Base-by-base conservation (phyloP, 768 basidiomycete species). In the Mycena epipterygia region DNA sequence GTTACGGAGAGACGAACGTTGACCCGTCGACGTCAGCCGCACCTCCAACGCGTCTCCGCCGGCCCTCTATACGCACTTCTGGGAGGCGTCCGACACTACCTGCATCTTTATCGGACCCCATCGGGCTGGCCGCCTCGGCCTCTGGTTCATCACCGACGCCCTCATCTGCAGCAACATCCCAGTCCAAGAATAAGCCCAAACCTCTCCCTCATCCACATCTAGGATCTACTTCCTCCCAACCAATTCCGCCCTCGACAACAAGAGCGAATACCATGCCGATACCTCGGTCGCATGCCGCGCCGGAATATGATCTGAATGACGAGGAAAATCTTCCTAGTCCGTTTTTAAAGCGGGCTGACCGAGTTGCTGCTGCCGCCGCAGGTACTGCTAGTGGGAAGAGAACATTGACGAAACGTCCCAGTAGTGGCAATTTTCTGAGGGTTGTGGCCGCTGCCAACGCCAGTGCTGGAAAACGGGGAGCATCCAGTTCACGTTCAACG, bases 291-390 rank as follows among this genome's bases (percentile, higher is more conserved):
- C 75, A 68, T 27, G 73, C 78, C 9, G 71, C 86, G 5, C 83
- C 89, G 5, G 81, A 86, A 67, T 95, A 94, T 74, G 90, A 95
- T 77, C 74, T 92, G 13, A 84, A 84, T 0, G 93, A 95, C 76
- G 94, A 94, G 77, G 94, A 94, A 78, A 95, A 95, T 78, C 85
- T 95, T 0, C 95, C 94, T 0, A 94, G 93, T 76, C 95, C 94
- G 7, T 95, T 95, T 80, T 77, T 95, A 48, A 92, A 91, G 76
- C 84, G 88, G 57, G 79, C 69, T 29, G 84, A 84, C 42, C 72
- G 79, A 39, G 63, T 52, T 8, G 72, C 57, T 16, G 71, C 56
- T 21, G 67, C 53, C 30, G 70, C 76, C 13, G 75, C 63, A 19
- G 57, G 64, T 51, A 35, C 49, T 42, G 27, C 41, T 2, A 63